A percentile compares a stretch with the other conserved stretches of the same genome.
These are phyloP conservation scores for Cyberlindnera americana DNA, from an alignment of 805 yeast genomes.

Conservation along the genomic window DNA sequence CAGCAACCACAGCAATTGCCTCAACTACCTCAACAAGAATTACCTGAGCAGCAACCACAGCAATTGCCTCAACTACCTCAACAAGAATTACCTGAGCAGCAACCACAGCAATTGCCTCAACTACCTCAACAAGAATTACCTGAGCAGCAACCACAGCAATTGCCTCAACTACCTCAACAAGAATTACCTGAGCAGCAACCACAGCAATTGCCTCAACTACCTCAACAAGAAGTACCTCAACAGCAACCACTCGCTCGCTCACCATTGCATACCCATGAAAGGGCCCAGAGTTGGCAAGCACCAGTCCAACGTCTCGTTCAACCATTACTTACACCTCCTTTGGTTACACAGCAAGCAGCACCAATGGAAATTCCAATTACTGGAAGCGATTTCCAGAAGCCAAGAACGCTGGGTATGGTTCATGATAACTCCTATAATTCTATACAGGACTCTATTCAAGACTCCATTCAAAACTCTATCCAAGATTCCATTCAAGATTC, in stretches of 20 bases:
- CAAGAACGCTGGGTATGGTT: background rate
- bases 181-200: background rate
- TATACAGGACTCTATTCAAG: constrained; percentile 13
- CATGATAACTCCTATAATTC: constrained; percentile 13
- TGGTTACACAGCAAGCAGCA: background rate
- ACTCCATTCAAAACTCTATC: constrained; percentile 13
- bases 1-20: too few species aligned
- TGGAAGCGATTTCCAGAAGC: too few species aligned
- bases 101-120: too few species aligned
- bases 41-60: too few species aligned
- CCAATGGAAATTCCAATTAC: too few species aligned
- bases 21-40: too few species aligned
- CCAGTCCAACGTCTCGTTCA: background rate
- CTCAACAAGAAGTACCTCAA: background rate
- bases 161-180: too few species aligned
- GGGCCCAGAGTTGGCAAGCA: background rate
- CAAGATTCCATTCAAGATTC: constrained; percentile 12
- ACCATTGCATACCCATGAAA: background rate
- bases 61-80: too few species aligned
- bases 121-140: too few species aligned
- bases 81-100: too few species aligned
- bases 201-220: background rate
- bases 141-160: too few species aligned
- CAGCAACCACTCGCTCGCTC: background rate
- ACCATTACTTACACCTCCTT: background rate